phyloP scores from a whole-genome alignment of 768 basidiomycete genomes.

The Boletus vinaceobasis region DNA sequence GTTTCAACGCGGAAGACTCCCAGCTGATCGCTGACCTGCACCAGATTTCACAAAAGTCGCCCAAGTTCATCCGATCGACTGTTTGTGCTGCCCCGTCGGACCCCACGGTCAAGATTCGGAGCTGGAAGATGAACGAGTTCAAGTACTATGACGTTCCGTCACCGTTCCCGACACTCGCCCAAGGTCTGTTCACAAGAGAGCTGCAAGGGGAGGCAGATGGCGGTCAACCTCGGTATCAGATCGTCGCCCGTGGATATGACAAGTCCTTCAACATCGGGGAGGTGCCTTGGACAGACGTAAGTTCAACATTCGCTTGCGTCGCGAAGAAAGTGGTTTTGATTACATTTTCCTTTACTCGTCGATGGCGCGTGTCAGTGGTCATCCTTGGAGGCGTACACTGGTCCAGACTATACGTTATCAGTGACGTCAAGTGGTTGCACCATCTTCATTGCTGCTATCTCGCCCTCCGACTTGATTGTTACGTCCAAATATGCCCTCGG shows the following conservation, averaged over 20 bases:
- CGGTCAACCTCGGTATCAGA: conserved; percentile 44
- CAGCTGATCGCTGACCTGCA: conserved; percentile 56
- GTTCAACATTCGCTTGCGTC: too few species aligned
- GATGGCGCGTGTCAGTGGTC: conserved; percentile 84
- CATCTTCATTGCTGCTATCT: conserved; percentile 89
- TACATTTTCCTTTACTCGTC: too few species aligned
- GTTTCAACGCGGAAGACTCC: conserved; percentile 45
- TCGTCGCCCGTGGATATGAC: conserved; percentile 91
- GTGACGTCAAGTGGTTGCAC: conserved; percentile 97
- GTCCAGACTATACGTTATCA: conserved; percentile 78
- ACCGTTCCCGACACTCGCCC: conserved; percentile 92
- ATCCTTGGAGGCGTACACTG: conserved; percentile 63
- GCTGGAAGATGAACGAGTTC: conserved; percentile 99
- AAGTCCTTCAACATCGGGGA: conserved; percentile 99
- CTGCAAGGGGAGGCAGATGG: conserved; percentile 31
- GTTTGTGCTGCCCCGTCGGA: conserved; percentile 56
- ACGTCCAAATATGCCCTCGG: conserved; percentile 94
- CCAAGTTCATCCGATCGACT: conserved; percentile 64
- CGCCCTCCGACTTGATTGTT: conserved; percentile 68
- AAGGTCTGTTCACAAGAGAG: conserved; percentile 81
- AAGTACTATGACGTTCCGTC: conserved; percentile 88
- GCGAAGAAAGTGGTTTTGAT: too few species aligned
- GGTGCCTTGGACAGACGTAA: conserved; percentile 89
- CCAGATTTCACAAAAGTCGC: conserved; percentile 48
- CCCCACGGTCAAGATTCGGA: conserved; percentile 54